Evolutionary conservation across 495 filamentous ascomycete species (phyloP).

Genomic region (Xylaria longipes): DNA sequence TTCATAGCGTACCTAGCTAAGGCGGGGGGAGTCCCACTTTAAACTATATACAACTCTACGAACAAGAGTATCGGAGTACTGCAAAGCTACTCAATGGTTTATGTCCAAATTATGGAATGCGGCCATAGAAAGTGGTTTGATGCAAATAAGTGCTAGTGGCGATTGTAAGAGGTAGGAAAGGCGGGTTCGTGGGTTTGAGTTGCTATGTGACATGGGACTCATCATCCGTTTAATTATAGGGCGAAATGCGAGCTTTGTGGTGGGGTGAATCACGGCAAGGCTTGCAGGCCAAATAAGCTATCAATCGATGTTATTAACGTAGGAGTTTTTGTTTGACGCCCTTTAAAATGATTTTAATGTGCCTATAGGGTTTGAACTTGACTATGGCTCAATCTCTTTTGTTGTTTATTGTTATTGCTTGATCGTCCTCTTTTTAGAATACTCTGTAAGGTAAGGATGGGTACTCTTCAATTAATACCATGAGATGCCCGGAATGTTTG

Average conservation of each 20-base stretch:
- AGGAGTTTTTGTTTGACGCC: not conserved
- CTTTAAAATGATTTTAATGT: not conserved
- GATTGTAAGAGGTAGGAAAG: not conserved
- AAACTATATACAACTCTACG: not conserved
- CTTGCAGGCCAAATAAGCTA: not conserved
- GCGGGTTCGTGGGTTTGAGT: not conserved
- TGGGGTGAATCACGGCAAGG: not conserved
- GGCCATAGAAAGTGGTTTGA: not conserved
- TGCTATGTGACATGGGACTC: not conserved
- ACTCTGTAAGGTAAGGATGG: not conserved
- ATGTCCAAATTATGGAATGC: not conserved
- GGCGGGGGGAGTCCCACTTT: not conserved
- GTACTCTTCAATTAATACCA: not conserved
- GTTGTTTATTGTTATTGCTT: not conserved
- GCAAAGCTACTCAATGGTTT: not conserved
- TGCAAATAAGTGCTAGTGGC: not conserved
- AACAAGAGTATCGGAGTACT: not conserved
- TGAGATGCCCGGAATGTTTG: not conserved
- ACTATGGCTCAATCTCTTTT: not conserved
- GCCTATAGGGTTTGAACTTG: not conserved
- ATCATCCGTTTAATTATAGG: not conserved
- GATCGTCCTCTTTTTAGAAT: not conserved
- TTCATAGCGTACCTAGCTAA: not conserved
- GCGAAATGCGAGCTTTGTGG: not conserved
- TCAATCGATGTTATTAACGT: not conserved